Percentiles rank a stretch among this genome's conserved stretches.
phyloP scores from a whole-genome alignment of 768 basidiomycete genomes.

The Lactifluus subvellereus region DNA sequence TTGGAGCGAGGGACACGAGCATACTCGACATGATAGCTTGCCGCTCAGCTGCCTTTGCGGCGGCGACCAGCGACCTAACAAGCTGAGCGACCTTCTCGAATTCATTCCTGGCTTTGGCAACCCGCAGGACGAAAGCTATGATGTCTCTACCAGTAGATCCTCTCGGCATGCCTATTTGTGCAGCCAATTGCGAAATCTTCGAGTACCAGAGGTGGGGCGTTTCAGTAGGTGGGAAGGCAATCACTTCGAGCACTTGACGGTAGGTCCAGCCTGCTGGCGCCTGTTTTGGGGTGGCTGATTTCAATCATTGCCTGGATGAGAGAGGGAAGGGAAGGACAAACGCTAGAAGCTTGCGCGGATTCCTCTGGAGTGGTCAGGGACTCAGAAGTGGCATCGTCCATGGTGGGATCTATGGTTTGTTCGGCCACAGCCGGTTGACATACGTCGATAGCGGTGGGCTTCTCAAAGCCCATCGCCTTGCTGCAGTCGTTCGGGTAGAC shows the following conservation, averaged over 20 bases:
- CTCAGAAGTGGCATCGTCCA: not conserved
- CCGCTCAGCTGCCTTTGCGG: constrained; percentile 1
- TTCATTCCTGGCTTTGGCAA: not conserved
- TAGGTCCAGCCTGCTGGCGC: constrained; percentile 9
- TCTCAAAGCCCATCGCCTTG: not conserved
- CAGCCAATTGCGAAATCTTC: not conserved
- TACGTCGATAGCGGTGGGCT: not conserved
- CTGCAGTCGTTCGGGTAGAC: not conserved
- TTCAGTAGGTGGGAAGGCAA: constrained; percentile 2
- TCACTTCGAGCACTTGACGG: not conserved
- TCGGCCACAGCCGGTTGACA: not conserved
- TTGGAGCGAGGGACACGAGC: not conserved
- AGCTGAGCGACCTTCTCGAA: not conserved
- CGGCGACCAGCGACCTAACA: not conserved
- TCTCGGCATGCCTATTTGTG: not conserved
- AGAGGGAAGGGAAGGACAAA: not conserved
- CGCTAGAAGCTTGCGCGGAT: not conserved
- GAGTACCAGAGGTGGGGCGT: not conserved
- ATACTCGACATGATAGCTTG: not conserved
- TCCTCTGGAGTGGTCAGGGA: not conserved
- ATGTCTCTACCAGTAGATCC: not conserved
- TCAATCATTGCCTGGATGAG: not conserved
- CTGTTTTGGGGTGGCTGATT: not conserved
- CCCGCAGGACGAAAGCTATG: not conserved
- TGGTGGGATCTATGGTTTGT: not conserved